These are phyloP conservation scores for Penicillium manginii DNA, from an alignment of 495 filamentous ascomycete genomes.

Conservation along the genomic window DNA sequence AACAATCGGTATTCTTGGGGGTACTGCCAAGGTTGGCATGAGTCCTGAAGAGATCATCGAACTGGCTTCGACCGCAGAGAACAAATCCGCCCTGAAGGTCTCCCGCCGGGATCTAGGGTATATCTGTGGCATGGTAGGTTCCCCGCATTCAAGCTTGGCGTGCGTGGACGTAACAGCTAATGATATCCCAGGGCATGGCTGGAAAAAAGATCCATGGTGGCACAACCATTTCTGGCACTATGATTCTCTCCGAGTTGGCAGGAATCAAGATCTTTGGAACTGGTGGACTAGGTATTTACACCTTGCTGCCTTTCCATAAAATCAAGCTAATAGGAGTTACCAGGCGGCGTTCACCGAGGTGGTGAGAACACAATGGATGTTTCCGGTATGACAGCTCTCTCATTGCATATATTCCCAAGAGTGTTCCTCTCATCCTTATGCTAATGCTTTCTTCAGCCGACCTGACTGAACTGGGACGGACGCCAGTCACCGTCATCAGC, in stretches of 20 bases:
- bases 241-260: slow-evolving; percentile 83
- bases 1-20: slow-evolving; percentile 82
- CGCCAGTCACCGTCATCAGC: slow-evolving; percentile 83
- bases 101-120: slow-evolving; percentile 86
- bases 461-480: slow-evolving; percentile 91
- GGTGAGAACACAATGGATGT: slow-evolving; percentile 87
- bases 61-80: slow-evolving; percentile 67
- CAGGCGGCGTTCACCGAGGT: slow-evolving; percentile 92
- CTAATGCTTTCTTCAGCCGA: slow-evolving; percentile 59
- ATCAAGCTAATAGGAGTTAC: slow-evolving; percentile 30
- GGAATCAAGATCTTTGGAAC: slow-evolving; percentile 95
- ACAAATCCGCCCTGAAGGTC: slow-evolving; percentile 70
- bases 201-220: slow-evolving; percentile 78
- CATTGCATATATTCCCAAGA: not conserved
- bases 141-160: not conserved
- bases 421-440: not conserved
- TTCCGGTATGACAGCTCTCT: slow-evolving; percentile 49
- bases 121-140: slow-evolving; percentile 73
- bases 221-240: slow-evolving; percentile 91
- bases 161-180: slow-evolving; percentile 13
- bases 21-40: slow-evolving; percentile 80
- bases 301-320: not conserved
- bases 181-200: slow-evolving; percentile 53
- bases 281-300: slow-evolving; percentile 54
- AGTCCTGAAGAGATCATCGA: slow-evolving; percentile 66